Percentiles rank a stretch among this genome's conserved stretches.
Evolutionary conservation across 768 basidiomycete genomes (phyloP).

Genomic region (Tephrocybe sp.): DNA sequence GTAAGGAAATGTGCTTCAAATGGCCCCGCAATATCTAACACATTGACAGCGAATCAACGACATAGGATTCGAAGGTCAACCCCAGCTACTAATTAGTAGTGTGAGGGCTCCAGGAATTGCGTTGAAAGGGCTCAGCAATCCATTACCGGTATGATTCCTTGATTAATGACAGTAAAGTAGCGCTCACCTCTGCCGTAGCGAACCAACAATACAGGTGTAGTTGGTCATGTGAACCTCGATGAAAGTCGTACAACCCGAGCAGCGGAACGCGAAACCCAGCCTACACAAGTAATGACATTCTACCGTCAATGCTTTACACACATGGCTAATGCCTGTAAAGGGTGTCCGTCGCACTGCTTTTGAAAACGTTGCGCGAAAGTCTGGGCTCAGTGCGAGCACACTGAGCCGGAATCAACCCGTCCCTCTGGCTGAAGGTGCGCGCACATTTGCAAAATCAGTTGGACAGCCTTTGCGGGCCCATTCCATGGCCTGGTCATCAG

Average conservation of each 20-base stretch:
- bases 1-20: not conserved
- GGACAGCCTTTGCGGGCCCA: not conserved
- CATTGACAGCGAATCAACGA: too few species aligned
- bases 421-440: not conserved
- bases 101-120: too few species aligned
- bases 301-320: too few species aligned
- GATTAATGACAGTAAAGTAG: too few species aligned
- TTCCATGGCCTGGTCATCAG: slow-evolving; percentile 2
- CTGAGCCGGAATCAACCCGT: not conserved
- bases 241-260: not conserved
- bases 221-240: not conserved
- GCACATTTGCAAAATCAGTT: not conserved
- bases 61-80: too few species aligned
- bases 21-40: too few species aligned
- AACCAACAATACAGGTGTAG: not conserved
- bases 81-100: too few species aligned
- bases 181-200: too few species aligned
- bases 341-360: not conserved
- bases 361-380: not conserved
- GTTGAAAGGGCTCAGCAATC: not conserved
- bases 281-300: not conserved
- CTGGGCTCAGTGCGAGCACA: not conserved
- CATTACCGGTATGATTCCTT: not conserved
- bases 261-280: too few species aligned
- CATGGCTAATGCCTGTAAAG: not conserved